These are phyloP conservation scores for Agarophyton chilense DNA, from an alignment of 23 red algal species.

Conservation along the genomic window DNA sequence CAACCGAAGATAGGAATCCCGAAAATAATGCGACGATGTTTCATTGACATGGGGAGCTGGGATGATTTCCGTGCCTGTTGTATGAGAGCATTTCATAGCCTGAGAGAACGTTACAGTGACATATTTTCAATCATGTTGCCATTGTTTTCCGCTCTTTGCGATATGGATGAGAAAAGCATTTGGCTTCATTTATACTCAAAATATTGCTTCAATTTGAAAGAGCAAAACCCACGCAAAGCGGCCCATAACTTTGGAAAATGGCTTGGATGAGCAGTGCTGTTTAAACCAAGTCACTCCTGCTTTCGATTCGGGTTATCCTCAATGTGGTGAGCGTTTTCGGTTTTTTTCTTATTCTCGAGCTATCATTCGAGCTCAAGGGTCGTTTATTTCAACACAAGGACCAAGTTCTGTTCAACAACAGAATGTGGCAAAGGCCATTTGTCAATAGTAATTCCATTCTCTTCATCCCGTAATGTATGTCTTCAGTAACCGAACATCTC, in stretches of 20 bases:
- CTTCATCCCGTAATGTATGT: no score
- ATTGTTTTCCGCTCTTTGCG: slow-evolving; percentile 19
- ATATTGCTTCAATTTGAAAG: slow-evolving; percentile 23
- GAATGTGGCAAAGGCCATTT: no score
- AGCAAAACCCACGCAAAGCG: background rate
- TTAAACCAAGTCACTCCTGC: background rate
- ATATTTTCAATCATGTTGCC: slow-evolving; percentile 18
- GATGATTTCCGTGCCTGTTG: slow-evolving; percentile 34
- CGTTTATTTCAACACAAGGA: no score
- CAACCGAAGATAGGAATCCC: background rate
- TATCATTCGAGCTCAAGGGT: no score
- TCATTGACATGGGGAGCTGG: slow-evolving; percentile 35
- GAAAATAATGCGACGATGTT: background rate
- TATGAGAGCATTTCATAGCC: slow-evolving; percentile 32
- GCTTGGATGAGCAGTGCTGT: slow-evolving; percentile 3
- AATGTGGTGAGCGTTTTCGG: no score
- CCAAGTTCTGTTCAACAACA: no score
- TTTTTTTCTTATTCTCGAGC: no score
- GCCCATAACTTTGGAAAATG: slow-evolving; percentile 31
- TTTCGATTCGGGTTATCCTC: background rate
- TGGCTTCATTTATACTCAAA: background rate
- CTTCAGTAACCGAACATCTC: no score
- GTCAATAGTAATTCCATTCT: no score
- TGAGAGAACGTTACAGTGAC: slow-evolving; percentile 32
- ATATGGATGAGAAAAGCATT: slow-evolving; percentile 16